These are phyloP conservation scores for Francoa sonchifolia DNA, from an alignment of 441 rosid species.

Conservation along the genomic window DNA sequence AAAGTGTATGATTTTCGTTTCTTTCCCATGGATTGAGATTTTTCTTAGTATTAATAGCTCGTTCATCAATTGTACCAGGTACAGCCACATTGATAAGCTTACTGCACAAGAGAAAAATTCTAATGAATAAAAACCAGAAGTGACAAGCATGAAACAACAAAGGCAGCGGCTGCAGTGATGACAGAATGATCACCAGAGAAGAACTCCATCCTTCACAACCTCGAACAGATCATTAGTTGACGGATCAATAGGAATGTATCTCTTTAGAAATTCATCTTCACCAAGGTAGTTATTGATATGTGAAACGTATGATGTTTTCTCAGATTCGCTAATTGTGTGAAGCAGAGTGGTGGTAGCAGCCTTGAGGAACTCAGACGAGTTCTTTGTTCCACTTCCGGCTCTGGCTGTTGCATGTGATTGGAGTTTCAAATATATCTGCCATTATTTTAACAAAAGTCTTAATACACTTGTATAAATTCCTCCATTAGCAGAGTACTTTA, in stretches of 20 bases:
- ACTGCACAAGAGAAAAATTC: constrained; percentile 34
- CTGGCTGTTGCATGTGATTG: constrained; percentile 55
- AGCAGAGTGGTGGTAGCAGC: constrained; percentile 82
- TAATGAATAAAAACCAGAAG: constrained; percentile 11
- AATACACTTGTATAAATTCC: not conserved
- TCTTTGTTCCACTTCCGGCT: constrained; percentile 44
- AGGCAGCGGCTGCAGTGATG: not conserved
- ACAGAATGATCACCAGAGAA: constrained; percentile 56
- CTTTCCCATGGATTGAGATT: constrained; percentile 94
- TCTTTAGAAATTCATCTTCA: constrained; percentile 78
- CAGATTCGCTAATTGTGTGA: constrained; percentile 77
- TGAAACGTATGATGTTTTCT: constrained; percentile 83
- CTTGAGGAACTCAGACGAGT: constrained; percentile 68
- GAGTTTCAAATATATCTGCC: constrained; percentile 64
- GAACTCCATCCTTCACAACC: constrained; percentile 87
- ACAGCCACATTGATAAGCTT: constrained; percentile 97
- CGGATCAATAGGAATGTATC: constrained; percentile 74
- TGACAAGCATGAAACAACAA: not conserved
- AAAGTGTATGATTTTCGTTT: constrained; percentile 92
- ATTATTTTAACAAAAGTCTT: constrained; percentile 5
- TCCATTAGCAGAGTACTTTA: not conserved
- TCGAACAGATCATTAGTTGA: constrained; percentile 71
- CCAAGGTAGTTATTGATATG: constrained; percentile 72
- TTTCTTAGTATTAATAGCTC: constrained; percentile 86
- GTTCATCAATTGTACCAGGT: constrained; percentile 95